Conservation (phyloP, 2,329 filamentous ascomycete species). For the Penicillium decumbens region DNA sequence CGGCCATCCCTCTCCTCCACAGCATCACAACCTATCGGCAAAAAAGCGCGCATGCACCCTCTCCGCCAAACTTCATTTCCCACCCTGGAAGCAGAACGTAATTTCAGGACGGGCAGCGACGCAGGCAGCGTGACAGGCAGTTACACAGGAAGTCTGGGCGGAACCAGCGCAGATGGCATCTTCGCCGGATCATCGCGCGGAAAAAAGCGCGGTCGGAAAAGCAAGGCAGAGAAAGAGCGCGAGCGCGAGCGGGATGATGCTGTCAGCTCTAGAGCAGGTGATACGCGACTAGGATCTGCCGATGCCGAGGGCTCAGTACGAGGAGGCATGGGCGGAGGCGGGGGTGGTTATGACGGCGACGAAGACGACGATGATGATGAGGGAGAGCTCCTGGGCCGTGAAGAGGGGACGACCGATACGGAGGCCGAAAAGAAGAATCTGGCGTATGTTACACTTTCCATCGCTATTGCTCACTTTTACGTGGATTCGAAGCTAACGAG, state of each 20-base stretch:
- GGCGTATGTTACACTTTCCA: constrained; percentile 34
- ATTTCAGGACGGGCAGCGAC: constrained; percentile 34
- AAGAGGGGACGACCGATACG: constrained; percentile 45
- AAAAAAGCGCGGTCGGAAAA: constrained; percentile 39
- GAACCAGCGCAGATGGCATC: constrained; percentile 33
- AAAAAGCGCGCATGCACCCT: constrained; percentile 42
- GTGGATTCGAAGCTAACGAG: constrained; percentile 7
- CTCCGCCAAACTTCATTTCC: constrained; percentile 48
- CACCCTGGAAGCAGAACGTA: constrained; percentile 30
- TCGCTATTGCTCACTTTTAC: constrained; percentile 4
- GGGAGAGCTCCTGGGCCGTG: constrained; percentile 43
- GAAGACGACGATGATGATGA: constrained; percentile 50
- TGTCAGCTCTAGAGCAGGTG: constrained; percentile 24
- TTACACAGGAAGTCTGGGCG: constrained; percentile 41
- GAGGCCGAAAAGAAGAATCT: constrained; percentile 51
- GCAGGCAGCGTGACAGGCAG: constrained; percentile 42
- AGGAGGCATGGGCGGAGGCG: constrained; percentile 32
- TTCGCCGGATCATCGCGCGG: constrained; percentile 26
- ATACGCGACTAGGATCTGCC: constrained; percentile 30
- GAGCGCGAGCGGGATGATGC: constrained; percentile 33
- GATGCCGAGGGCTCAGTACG: constrained; percentile 34
- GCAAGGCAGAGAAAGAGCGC: constrained; percentile 36
- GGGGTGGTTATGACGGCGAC: constrained; percentile 45
- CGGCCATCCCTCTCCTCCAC: constrained; percentile 41
- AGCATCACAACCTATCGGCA: constrained; percentile 29